Evolutionary conservation across 169 alveolate species (phyloP), one percentile per base, ranked within the genome.

Genomic region (Plasmodium billcollinsi): DNA sequence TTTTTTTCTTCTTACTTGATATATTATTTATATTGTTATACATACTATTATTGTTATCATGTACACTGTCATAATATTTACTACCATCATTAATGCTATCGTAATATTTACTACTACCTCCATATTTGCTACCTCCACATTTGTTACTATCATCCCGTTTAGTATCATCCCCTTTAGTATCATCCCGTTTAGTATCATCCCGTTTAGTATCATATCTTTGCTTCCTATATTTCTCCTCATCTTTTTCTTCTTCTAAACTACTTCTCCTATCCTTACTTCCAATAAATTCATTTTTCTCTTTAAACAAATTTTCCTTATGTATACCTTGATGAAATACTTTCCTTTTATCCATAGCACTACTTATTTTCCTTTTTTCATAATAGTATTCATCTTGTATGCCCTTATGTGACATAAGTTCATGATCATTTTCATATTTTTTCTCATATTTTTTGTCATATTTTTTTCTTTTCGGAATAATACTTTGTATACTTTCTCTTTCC

Each of bases 201-300:
- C 33, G 12, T 15, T 63, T 63, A 12, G 11, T 5, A 20, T 63
- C 73, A 63, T 65, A 63, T 63, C 24, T 74, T 11, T 74, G 65
- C 1, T 33, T 33, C 43, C 14, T 54, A 66, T 66, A 39, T 54
- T 3, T 66, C 5, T 33, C 56, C 14, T 33, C 45, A 33, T 66
- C 3, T 29, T 39, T 66, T 15, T 6, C 21, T 29, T 26, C 78
- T 49, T 71, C 18, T 33, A 33, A 33, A 33, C 45, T 33, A 5
- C 45, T 33, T 33, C 0, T 33, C 4, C 45, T 33, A 4, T 33
- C 45, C 45, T 33, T 33, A 33, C 8, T 33, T 33, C 7, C 45
- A 33, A 33, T 33, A 33, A 33, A 33, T 33, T 33, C 45, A 33
- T 33, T 33, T 6, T 33, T 6, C 9, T 2, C 39, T 26, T 26